Conservation (phyloP, 345 rosid species). For the Melaleuca alternifolia region DNA sequence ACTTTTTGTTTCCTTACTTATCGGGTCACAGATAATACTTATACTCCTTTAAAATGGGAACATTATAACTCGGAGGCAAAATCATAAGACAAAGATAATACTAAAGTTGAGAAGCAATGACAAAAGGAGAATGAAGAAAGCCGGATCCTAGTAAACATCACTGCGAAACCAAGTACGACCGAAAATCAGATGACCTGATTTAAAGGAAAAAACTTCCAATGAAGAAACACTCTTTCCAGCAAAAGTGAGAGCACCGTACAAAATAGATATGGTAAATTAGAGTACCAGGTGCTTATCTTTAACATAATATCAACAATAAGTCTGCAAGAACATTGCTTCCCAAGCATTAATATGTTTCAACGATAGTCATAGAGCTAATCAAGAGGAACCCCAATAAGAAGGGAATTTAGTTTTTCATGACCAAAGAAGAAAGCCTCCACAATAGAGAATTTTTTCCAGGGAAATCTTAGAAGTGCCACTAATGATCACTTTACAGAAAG, state of each 20-base stretch:
- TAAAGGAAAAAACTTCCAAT: not conserved
- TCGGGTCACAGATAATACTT: not conserved
- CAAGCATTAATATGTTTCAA: not conserved
- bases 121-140: not conserved
- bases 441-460: not conserved
- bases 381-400: not conserved
- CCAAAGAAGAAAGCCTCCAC: not conserved
- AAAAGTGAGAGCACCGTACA: not conserved
- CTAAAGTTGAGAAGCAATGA: not conserved
- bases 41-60: not conserved
- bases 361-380: not conserved
- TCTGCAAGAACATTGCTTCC: not conserved
- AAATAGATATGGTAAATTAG: not conserved
- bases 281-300: not conserved
- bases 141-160: not conserved
- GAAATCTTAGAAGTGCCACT: slow-evolving; percentile 11
- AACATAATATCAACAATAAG: not conserved
- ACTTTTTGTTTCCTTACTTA: not conserved
- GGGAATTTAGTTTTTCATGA: not conserved
- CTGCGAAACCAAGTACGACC: not conserved
- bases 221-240: not conserved
- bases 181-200: not conserved
- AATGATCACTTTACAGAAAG: slow-evolving; percentile 24
- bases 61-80: not conserved
- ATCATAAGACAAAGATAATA: not conserved